Evolutionary conservation across 176 grass and related monocot genomes (phyloP).

Genomic region (Triticum timopheevii): DNA sequence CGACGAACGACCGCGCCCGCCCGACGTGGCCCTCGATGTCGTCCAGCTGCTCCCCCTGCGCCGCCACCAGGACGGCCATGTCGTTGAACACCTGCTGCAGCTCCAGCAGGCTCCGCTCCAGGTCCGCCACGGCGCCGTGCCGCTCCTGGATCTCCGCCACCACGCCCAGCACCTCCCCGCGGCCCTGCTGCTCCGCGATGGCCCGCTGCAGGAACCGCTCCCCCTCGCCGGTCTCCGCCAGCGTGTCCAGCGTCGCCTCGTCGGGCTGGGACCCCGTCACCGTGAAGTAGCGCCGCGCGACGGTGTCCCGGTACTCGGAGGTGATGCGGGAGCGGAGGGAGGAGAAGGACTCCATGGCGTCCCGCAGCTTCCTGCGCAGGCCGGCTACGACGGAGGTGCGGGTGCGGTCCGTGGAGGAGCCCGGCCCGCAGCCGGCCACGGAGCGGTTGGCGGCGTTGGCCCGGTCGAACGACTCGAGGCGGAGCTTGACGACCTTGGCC

Average conservation of each 20-base stretch:
- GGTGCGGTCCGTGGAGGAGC: constrained; percentile 65
- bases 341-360: constrained; percentile 81
- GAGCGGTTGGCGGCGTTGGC: constrained; percentile 92
- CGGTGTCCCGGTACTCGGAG: constrained; percentile 70
- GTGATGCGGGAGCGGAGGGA: constrained; percentile 54
- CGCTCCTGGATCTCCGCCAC: constrained; percentile 95
- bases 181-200: constrained; percentile 82
- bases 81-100: constrained; percentile 98
- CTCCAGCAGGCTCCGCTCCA: constrained; percentile 74
- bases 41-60: constrained; percentile 91
- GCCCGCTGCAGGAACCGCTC: constrained; percentile 81
- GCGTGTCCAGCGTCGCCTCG: constrained; percentile 65
- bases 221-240: constrained; percentile 65
- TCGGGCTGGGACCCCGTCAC: constrained; percentile 68
- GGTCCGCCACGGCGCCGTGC: constrained; percentile 67
- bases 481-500: constrained; percentile 88
- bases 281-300: constrained; percentile 79
- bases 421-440: constrained; percentile 56
- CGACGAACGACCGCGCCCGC: constrained; percentile 59
- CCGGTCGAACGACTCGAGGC: constrained; percentile 87
- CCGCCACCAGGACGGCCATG: constrained; percentile 84
- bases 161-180: constrained; percentile 65
- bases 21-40: constrained; percentile 87
- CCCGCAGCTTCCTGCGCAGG: constrained; percentile 83
- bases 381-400: constrained; percentile 75